Evolutionary conservation across 176 grass and related monocot species (phyloP), one percentile per base, ranked within the genome.

Genomic region (Puya raimondii): DNA sequence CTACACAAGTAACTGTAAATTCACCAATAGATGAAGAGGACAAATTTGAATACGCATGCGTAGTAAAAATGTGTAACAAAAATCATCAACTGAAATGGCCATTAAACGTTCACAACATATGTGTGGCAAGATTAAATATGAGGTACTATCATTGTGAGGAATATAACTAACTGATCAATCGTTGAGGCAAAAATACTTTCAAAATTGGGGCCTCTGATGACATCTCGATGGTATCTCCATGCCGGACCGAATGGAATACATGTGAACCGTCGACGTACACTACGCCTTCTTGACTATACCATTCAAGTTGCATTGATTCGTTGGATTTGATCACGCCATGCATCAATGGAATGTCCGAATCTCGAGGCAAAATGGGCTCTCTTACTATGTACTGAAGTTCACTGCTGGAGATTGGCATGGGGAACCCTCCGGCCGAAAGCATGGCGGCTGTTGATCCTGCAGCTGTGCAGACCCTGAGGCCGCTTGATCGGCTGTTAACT

Each of bases 321-420:
- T 61, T 77, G 65, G 80, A 76, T 76, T 87, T 90, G 66, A 97
- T 54, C 68, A 92, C 85, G 22, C 84, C 84, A 68, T 87, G 93
- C 68, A 97, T 74, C 67, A 87, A 70, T 63, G 78, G 76, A 57
- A 61, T 74, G 53, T 90, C 86, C 0, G 69, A 72, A 58, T 78
- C 73, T 10, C 51, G 78, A 50, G 84, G 81, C 2, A 66, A 78
- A 66, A 97, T 91, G 17, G 89, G 93, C 68, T 97, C 93, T 76
- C 93, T 87, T 77, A 90, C 88, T 84, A 97, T 97, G 72, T 90
- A 97, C 49, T 97, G 93, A 83, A 92, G 93, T 51, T 97, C 86
- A 21, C 12, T 70, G 47, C 79, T 85, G 72, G 69, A 81, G 67
- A 92, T 76, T 58, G 86, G 77, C 93, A 96, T 96, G 33, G 68